Conservation (phyloP, 73 alveolate species). For the Loxodes magnus region DNA sequence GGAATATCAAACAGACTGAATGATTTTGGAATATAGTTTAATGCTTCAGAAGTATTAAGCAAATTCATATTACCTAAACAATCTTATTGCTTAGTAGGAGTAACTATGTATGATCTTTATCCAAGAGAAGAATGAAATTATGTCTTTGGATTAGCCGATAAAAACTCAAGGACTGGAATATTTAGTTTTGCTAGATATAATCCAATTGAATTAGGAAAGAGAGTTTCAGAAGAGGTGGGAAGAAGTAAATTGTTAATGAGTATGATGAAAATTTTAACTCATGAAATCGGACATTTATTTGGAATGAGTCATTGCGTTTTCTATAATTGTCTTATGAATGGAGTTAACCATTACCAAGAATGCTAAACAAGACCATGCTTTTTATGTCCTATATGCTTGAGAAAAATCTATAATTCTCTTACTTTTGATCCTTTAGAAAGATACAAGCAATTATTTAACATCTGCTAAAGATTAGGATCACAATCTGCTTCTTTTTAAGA, state of each 20-base stretch:
- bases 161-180: constrained; percentile 40
- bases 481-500: too few relatives aligned
- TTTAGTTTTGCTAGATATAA: constrained; percentile 53
- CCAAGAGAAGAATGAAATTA: constrained; percentile 62
- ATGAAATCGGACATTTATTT: constrained; percentile 83
- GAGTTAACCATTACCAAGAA: constrained; percentile 46
- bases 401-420: constrained; percentile 48
- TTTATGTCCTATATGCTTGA: constrained; percentile 71
- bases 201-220: too few relatives aligned
- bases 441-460: too few relatives aligned
- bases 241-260: not conserved
- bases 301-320: constrained; percentile 79
- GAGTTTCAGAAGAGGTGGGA: constrained; percentile 16
- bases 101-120: constrained; percentile 67
- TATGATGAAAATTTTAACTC: constrained; percentile 68
- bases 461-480: too few relatives aligned
- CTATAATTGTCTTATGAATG: constrained; percentile 82
- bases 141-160: constrained; percentile 54
- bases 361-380: constrained; percentile 27
- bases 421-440: constrained; percentile 37
- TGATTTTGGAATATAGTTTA: constrained; percentile 22
- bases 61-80: constrained; percentile 58
- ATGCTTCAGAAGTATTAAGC: constrained; percentile 43
- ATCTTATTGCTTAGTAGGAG: constrained; percentile 66
- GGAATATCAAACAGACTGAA: constrained; percentile 13